These are phyloP conservation scores for Solidago caesia DNA, from an alignment of 129 eudicot genomes.

Conservation along the genomic window DNA sequence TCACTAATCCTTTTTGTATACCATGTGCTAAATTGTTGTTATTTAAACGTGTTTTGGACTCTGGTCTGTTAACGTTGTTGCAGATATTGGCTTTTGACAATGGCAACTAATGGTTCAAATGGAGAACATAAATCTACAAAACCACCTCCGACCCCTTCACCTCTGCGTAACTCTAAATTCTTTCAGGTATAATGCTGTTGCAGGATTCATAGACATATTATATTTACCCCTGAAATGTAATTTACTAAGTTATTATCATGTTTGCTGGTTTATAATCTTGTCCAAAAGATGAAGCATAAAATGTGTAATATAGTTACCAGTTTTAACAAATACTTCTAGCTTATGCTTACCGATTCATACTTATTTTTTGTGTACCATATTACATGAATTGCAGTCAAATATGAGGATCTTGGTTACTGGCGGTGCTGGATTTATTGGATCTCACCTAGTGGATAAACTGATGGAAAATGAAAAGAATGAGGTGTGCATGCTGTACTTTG, in stretches of 20 bases:
- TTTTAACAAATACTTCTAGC: background rate
- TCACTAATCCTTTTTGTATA: no score
- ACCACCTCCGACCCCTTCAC: conserved; percentile 91
- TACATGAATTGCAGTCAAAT: conserved; percentile 56
- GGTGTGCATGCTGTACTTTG: conserved; percentile 31
- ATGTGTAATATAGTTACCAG: no score
- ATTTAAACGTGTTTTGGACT: background rate
- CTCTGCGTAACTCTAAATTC: conserved; percentile 75
- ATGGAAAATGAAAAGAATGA: conserved; percentile 96
- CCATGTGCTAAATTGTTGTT: background rate
- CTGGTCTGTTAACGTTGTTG: conserved; percentile 18
- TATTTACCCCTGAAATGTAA: background rate
- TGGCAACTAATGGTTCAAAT: conserved; percentile 55
- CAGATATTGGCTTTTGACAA: conserved; percentile 29
- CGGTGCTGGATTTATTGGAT: conserved; percentile 98
- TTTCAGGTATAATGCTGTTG: conserved; percentile 48
- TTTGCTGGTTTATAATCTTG: background rate
- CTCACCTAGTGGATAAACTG: conserved; percentile 85
- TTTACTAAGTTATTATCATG: background rate
- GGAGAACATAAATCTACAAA: conserved; percentile 60
- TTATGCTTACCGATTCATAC: background rate
- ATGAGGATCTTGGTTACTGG: conserved; percentile 95
- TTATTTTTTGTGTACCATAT: background rate
- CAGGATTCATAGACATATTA: background rate
- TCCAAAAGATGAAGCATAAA: background rate